Evolutionary conservation across 208 protist species (phyloP).

Genomic region (Leishmania gerbilli): DNA sequence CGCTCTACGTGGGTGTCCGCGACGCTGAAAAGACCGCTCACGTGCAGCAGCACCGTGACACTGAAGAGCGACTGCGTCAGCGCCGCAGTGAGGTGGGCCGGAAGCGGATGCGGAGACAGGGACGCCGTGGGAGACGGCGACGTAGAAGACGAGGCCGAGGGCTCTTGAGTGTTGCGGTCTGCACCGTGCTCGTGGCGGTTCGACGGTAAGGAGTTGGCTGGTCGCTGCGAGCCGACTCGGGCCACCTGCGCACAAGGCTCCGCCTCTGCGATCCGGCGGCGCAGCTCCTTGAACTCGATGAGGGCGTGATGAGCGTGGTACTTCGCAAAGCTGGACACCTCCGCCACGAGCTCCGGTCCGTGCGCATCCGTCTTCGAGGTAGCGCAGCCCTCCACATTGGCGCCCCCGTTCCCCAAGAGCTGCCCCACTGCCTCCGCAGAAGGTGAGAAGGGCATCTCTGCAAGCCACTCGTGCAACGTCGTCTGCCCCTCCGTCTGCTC

Average conservation of each 20-base stretch:
- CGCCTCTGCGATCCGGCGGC: slow-evolving; percentile 4
- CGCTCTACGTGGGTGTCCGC: slow-evolving; percentile 69
- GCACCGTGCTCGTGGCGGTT: neutral
- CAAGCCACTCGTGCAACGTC: slow-evolving; percentile 12
- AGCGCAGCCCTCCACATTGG: too few species aligned
- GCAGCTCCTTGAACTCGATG: slow-evolving; percentile 37
- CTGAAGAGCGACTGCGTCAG: slow-evolving; percentile 44
- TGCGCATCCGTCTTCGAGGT: neutral
- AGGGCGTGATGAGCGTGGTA: slow-evolving; percentile 83
- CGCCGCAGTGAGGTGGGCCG: neutral
- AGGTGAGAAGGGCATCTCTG: neutral
- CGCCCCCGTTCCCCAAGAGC: neutral
- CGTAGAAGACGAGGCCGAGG: neutral
- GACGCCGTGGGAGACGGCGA: neutral
- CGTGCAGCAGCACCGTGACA: slow-evolving; percentile 64
- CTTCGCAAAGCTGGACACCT: slow-evolving; percentile 42
- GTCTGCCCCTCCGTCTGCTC: slow-evolving; percentile 9
- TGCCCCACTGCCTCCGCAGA: neutral
- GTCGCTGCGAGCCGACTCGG: neutral
- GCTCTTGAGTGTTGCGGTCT: neutral
- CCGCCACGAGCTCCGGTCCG: slow-evolving; percentile 2
- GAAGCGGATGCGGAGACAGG: neutral
- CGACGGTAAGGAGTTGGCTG: neutral
- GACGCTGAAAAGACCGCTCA: slow-evolving; percentile 60
- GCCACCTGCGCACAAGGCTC: neutral